Conservation (phyloP, 768 basidiomycete species). For the Trametopsis cervina region DNA sequence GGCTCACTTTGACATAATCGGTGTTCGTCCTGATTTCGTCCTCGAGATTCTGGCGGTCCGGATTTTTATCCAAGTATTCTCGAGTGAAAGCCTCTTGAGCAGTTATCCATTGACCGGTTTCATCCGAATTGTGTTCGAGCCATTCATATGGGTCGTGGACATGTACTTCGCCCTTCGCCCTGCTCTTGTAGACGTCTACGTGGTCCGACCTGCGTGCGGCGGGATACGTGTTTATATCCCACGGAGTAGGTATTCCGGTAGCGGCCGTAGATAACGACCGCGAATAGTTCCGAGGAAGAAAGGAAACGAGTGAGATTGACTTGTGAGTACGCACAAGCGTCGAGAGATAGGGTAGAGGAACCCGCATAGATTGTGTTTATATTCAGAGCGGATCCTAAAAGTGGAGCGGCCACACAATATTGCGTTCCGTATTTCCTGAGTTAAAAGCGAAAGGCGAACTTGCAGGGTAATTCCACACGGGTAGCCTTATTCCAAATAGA, state of each 20-base stretch:
- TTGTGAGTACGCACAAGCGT: background rate
- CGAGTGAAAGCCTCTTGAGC: conserved; percentile 55
- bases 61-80: conserved; percentile 53
- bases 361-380: no score
- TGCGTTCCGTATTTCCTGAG: no score
- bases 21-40: conserved; percentile 48
- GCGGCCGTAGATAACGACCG: background rate
- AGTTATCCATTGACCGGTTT: conserved; percentile 60
- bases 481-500: no score
- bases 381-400: no score
- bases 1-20: conserved; percentile 42
- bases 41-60: conserved; percentile 52
- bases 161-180: conserved; percentile 49
- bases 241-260: conserved; percentile 25
- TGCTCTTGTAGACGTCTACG: conserved; percentile 63
- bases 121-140: conserved; percentile 58
- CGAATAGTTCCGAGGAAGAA: background rate
- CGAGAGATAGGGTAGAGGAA: background rate
- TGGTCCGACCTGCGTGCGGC: conserved; percentile 57
- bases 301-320: background rate
- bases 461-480: no score
- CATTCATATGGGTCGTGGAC: conserved; percentile 71
- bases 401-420: no score
- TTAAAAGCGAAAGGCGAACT: no score
- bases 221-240: conserved; percentile 58